Evolutionary conservation across 106 monocot species (phyloP).

Genomic region (Dioscorea dumetorum): DNA sequence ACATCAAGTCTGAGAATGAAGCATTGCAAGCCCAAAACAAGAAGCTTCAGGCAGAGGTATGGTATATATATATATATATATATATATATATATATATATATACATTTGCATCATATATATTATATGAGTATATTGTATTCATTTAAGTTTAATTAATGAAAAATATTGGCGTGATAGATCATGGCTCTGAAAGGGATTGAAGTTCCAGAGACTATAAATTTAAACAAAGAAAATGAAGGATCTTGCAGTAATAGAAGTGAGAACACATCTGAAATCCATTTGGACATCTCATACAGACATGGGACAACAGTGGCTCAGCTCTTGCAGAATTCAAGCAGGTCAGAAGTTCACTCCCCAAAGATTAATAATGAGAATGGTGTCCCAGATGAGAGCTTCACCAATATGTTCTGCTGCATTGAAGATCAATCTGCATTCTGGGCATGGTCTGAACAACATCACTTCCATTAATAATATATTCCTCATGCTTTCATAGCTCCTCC

Average conservation of each 20-base stretch:
- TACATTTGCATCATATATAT: too few species aligned
- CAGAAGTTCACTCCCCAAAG: background rate
- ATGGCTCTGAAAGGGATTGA: slow-evolving; percentile 30
- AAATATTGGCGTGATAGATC: slow-evolving; percentile 19
- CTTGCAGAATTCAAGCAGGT: background rate
- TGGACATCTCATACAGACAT: too few species aligned
- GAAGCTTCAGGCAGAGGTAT: slow-evolving; percentile 48
- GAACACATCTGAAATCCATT: slow-evolving; percentile 15
- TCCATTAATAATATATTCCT: background rate
- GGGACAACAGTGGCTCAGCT: background rate
- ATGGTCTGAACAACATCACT: background rate
- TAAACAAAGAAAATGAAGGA: slow-evolving; percentile 66
- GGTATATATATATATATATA: too few species aligned
- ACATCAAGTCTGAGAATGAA: slow-evolving; percentile 27
- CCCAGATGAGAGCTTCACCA: background rate
- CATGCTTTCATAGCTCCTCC: too few species aligned
- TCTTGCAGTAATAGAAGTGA: slow-evolving; percentile 56
- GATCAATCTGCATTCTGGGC: slow-evolving; percentile 3
- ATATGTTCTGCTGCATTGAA: background rate
- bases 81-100: too few species aligned
- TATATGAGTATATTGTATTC: too few species aligned
- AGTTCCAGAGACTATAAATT: slow-evolving; percentile 31
- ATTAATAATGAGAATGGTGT: background rate
- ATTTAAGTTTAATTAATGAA: too few species aligned
- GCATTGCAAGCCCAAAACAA: slow-evolving; percentile 40